Evolutionary conservation across 163 green algal species (phyloP).

Genomic region (Scenedesmus sp.): DNA sequence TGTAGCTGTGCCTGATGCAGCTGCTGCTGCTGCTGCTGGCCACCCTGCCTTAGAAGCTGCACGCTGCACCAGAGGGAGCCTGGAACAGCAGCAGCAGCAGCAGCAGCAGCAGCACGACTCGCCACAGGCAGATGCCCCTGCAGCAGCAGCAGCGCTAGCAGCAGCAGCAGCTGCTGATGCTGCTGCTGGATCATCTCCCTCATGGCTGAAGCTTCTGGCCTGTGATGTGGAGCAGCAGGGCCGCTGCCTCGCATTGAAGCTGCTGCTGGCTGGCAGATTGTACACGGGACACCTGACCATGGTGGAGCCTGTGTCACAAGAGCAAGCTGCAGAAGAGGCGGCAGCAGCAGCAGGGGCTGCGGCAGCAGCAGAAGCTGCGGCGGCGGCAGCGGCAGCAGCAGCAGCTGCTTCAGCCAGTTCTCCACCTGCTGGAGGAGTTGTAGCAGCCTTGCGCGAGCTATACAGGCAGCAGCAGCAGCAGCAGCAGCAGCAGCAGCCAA

Average conservation of each 20-base stretch:
- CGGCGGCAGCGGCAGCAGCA: background rate
- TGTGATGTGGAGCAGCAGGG: constrained; percentile 7
- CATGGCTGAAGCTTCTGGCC: constrained; percentile 36
- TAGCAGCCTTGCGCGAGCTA: background rate
- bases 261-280: constrained; percentile 18
- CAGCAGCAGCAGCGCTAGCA: background rate
- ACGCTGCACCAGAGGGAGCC: background rate
- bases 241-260: background rate
- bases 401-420: background rate
- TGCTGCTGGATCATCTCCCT: background rate
- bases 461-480: constrained; percentile 6
- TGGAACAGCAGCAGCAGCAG: background rate
- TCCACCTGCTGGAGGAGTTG: background rate
- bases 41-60: background rate
- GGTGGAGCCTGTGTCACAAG: background rate
- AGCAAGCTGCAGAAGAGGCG: background rate
- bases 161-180: background rate
- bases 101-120: background rate
- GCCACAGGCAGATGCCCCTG: too few relatives aligned
- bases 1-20: background rate
- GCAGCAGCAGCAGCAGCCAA: background rate
- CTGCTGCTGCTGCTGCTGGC: background rate
- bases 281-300: constrained; percentile 26
- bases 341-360: background rate
- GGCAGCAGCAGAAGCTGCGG: background rate